Evolutionary conservation across 139 green algal species (phyloP), one percentile per base, ranked within the genome.

Genomic region (Chlorella sorokiniana): DNA sequence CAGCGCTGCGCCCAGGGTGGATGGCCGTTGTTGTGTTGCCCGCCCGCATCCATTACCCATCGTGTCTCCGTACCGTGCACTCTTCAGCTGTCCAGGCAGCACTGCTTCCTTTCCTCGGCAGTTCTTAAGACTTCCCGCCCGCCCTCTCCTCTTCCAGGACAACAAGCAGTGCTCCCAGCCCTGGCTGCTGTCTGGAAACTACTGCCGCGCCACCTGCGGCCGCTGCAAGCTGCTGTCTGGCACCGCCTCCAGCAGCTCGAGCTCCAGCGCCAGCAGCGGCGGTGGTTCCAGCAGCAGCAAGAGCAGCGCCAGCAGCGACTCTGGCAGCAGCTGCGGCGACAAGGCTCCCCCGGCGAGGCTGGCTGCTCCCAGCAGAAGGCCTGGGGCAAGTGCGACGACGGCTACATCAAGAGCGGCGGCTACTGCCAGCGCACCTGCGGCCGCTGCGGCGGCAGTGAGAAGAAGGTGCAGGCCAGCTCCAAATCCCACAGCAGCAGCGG

Each of bases 311-410:
- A 40, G 7, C 18, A 31, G 37, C 62, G 45, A 65, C 37, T 29
- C 31, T 44, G 14, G 48, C 56, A 40, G 31, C 68, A 27, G 65
- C 45, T 86, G 82, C 62, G 29, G 20, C 37, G 82, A 86, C 62
- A 67, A 29, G 31, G 18, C 72, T 5, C 82, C 82, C 11, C 23
- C 33, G 73, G 42, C 23, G 33, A 35, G 10, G 31, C 22, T 33
- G 65, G 65, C 72, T 89, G 86, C 71, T 8, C 76, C 54, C 81
- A 88, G 77, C 87, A 91, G 69, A 67, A 86, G 44, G 76, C 72
- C 25, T 89, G 79, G 54, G 87, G 87, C 74, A 87, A 88, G 72
- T 91, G 88, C 70, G 3, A 62, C 7, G 31, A 82, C 2, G 9
- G 37, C 29, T 89, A 65, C 38, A 85, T 89, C 7, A 37, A 79